Conservation (phyloP, 2,329 filamentous ascomycete species). For the Tympanopsis confertula region DNA sequence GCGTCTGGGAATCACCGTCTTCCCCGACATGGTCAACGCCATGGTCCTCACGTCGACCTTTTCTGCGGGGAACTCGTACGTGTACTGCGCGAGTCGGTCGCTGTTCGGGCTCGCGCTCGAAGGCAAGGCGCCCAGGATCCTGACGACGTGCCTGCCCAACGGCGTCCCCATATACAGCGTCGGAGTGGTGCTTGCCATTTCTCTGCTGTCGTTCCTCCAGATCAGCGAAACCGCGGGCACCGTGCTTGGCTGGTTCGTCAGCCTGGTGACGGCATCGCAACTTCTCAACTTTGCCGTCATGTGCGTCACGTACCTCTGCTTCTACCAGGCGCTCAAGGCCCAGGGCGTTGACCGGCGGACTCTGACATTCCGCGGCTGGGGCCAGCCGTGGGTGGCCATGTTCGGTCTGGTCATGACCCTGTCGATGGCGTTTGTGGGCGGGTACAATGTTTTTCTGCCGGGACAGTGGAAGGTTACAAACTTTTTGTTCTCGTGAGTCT, state of each 20-base stretch:
- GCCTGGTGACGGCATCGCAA: slow-evolving; percentile 46
- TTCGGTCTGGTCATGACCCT: slow-evolving; percentile 35
- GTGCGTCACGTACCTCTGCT: slow-evolving; percentile 44
- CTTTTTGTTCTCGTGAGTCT: slow-evolving; percentile 22
- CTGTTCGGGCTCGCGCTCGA: slow-evolving; percentile 18
- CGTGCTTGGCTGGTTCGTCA: slow-evolving; percentile 49
- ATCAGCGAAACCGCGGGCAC: slow-evolving; percentile 33
- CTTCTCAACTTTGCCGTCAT: slow-evolving; percentile 46
- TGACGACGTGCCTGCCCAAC: slow-evolving; percentile 31
- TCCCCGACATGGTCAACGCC: slow-evolving; percentile 65
- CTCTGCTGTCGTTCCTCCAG: slow-evolving; percentile 49
- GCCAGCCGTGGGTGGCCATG: slow-evolving; percentile 45
- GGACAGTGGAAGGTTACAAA: slow-evolving; percentile 40
- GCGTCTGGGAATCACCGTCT: slow-evolving; percentile 44
- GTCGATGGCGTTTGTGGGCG: slow-evolving; percentile 45
- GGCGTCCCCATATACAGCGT: slow-evolving; percentile 50
- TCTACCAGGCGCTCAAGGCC: slow-evolving; percentile 39
- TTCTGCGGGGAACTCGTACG: slow-evolving; percentile 12
- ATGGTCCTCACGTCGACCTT: slow-evolving; percentile 57
- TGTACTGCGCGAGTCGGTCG: slow-evolving; percentile 14
- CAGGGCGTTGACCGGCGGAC: slow-evolving; percentile 39
- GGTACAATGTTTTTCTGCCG: slow-evolving; percentile 45
- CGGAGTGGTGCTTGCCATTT: slow-evolving; percentile 36
- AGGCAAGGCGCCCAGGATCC: slow-evolving; percentile 30
- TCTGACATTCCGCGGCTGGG: slow-evolving; percentile 42